Conservation (phyloP, 2,329 filamentous ascomycete genomes). For the Drechslera avenae region DNA sequence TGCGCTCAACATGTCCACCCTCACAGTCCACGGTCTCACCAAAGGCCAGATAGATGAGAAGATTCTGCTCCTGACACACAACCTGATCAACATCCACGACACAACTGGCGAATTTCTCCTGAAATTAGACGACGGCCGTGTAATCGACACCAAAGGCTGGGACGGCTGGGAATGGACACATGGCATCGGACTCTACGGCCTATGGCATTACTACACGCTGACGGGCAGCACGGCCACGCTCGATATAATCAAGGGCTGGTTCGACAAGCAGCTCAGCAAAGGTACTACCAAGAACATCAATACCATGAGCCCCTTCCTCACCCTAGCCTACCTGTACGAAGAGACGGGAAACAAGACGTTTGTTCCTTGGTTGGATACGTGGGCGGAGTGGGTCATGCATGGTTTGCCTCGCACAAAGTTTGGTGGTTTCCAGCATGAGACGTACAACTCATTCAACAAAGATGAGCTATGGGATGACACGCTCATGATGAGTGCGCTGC, state of each 20-base stretch:
- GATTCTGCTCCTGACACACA: conserved; percentile 71
- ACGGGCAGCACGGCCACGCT: conserved; percentile 67
- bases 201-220: conserved; percentile 80
- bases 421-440: conserved; percentile 77
- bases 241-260: conserved; percentile 74
- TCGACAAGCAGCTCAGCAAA: conserved; percentile 68
- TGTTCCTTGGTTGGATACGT: conserved; percentile 76
- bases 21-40: conserved; percentile 49
- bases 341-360: conserved; percentile 71
- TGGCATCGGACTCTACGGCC: conserved; percentile 77
- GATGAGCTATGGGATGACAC: conserved; percentile 86
- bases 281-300: conserved; percentile 86
- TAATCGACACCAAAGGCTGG: conserved; percentile 87
- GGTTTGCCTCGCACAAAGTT: conserved; percentile 73
- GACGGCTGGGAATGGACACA: conserved; percentile 85
- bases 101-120: conserved; percentile 75
- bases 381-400: conserved; percentile 83
- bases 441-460: conserved; percentile 71
- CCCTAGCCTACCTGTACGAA: conserved; percentile 78
- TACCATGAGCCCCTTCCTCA: conserved; percentile 79
- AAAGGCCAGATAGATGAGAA: conserved; percentile 56
- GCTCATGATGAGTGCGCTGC: conserved; percentile 85
- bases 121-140: conserved; percentile 70
- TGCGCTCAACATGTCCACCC: conserved; percentile 47
- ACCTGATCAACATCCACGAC: conserved; percentile 79